Base-by-base conservation (phyloP, 257 asterid genomes). In the Primulina tabacum region DNA sequence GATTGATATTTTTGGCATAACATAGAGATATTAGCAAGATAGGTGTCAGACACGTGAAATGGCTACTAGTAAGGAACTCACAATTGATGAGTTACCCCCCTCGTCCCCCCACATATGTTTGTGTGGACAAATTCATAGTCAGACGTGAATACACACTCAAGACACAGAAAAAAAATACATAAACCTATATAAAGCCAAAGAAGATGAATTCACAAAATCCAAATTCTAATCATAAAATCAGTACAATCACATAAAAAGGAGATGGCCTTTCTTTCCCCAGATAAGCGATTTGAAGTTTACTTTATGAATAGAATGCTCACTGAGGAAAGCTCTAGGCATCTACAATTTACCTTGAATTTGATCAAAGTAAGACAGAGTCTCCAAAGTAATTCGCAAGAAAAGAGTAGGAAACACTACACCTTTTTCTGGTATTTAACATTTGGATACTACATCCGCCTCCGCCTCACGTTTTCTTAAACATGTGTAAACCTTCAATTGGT, bases 271-370 rank as follows among this genome's bases (percentile, higher is more conserved):
- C 71, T 64, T 47, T 47, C 56, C 56, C 20, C 20, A 14, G 8
- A 47, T 16, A 16, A 68, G 55, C 21, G 62, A 60, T 38, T 20
- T 50, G 6, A 62, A 69, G 57, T n/a, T 8, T 28, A 64, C 4
- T 63, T 17, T 8, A 53, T 53, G 2, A 24, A 10, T 35, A 56
- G 29, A 74, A 5, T 17, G 7, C 28, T 53, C 62, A 40, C 37
- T 11, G 68, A 21, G 60, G 65, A 63, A 58, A 35, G 32, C 32
- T 32, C 56, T 30, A 18, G 65, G 28, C 33, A 55, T 38, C 30
- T 37, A 38, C 56, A 69, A 29, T 28, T 8, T 70, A 70, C 75
- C 79, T 70, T 58, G 64, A 70, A 58, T 62, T 32, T 52, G 14
- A 70, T 57, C 8, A 20, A 57, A 64, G 47, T 18, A 67, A 43